Evolutionary conservation across 495 filamentous ascomycete species (phyloP).

Genomic region (Penicillium fimorum): DNA sequence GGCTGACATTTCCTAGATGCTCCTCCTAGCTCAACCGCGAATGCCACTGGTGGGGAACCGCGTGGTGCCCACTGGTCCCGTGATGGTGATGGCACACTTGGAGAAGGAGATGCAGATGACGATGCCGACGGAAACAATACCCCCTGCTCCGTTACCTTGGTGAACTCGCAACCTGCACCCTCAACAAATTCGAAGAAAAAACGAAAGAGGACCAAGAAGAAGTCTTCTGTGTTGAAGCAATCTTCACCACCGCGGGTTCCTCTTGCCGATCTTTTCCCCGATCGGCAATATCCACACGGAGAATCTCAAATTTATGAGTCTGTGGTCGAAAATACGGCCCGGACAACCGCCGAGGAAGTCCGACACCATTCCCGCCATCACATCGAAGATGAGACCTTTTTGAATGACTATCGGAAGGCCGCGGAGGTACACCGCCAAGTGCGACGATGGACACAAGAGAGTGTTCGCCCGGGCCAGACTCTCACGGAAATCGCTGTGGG

Average conservation of each 20-base stretch:
- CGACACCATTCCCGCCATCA: slow-evolving; percentile 49
- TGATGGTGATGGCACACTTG: slow-evolving; percentile 41
- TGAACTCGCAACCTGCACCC: slow-evolving; percentile 14
- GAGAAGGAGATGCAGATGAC: slow-evolving; percentile 52
- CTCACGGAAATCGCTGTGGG: slow-evolving; percentile 59
- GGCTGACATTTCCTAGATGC: slow-evolving; percentile 18
- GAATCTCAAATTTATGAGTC: slow-evolving; percentile 49
- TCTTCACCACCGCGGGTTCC: slow-evolving; percentile 55
- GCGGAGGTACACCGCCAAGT: slow-evolving; percentile 63
- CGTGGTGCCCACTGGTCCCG: slow-evolving; percentile 35
- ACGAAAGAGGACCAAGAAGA: slow-evolving; percentile 55
- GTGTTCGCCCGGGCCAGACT: slow-evolving; percentile 54
- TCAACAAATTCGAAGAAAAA: slow-evolving; percentile 46
- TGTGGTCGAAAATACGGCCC: slow-evolving; percentile 49
- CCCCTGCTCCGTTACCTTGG: slow-evolving; percentile 17
- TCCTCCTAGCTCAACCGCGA: slow-evolving; percentile 29
- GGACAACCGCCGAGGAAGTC: slow-evolving; percentile 59
- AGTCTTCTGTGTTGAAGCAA: slow-evolving; percentile 40
- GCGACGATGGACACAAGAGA: slow-evolving; percentile 55
- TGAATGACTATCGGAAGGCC: slow-evolving; percentile 59
- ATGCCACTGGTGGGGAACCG: slow-evolving; percentile 41
- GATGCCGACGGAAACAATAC: slow-evolving; percentile 50
- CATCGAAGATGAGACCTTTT: slow-evolving; percentile 53
- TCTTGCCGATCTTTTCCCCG: slow-evolving; percentile 50
- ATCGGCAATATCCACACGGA: slow-evolving; percentile 51